These are phyloP conservation scores for Neurospora sp. DNA, from an alignment of 2,329 filamentous ascomycete species.

Conservation along the genomic window DNA sequence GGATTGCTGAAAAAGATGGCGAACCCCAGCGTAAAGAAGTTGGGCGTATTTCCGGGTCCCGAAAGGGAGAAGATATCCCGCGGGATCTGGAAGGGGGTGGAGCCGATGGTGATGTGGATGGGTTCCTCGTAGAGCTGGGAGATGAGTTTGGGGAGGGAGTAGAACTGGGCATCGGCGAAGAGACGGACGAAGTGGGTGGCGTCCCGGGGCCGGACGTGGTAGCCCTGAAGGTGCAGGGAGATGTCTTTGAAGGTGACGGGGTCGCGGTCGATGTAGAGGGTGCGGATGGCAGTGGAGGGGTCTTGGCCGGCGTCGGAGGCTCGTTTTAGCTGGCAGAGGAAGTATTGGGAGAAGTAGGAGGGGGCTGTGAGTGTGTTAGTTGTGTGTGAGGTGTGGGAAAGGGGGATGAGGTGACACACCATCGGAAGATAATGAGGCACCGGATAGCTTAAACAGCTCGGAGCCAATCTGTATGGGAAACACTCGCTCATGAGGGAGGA, in stretches of 20 bases:
- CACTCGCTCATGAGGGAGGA: slow-evolving; percentile 60
- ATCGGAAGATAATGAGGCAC: slow-evolving; percentile 63
- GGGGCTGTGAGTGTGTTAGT: slow-evolving; percentile 48
- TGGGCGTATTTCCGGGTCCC: slow-evolving; percentile 79
- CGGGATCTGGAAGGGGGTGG: slow-evolving; percentile 79
- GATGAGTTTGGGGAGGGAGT: slow-evolving; percentile 77
- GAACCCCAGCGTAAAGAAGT: slow-evolving; percentile 91
- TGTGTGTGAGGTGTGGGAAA: slow-evolving; percentile 2
- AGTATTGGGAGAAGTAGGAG: slow-evolving; percentile 94
- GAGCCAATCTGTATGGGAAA: slow-evolving; percentile 67
- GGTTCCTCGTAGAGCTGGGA: slow-evolving; percentile 85
- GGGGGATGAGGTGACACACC: slow-evolving; percentile 32
- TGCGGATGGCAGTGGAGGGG: slow-evolving; percentile 46
- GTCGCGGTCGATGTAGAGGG: slow-evolving; percentile 91
- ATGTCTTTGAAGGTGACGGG: slow-evolving; percentile 84
- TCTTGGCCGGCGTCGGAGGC: slow-evolving; percentile 51
- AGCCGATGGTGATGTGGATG: slow-evolving; percentile 86
- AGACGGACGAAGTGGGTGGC: slow-evolving; percentile 82
- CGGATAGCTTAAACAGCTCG: slow-evolving; percentile 62
- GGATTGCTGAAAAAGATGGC: slow-evolving; percentile 76
- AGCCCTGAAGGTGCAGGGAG: slow-evolving; percentile 81
- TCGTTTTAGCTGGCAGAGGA: slow-evolving; percentile 66
- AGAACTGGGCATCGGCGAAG: slow-evolving; percentile 93
- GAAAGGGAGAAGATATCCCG: slow-evolving; percentile 66
- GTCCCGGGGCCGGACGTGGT: slow-evolving; percentile 73